These are phyloP conservation scores for Fusarium siculi DNA, from an alignment of 2,329 filamentous ascomycete species.

Conservation along the genomic window DNA sequence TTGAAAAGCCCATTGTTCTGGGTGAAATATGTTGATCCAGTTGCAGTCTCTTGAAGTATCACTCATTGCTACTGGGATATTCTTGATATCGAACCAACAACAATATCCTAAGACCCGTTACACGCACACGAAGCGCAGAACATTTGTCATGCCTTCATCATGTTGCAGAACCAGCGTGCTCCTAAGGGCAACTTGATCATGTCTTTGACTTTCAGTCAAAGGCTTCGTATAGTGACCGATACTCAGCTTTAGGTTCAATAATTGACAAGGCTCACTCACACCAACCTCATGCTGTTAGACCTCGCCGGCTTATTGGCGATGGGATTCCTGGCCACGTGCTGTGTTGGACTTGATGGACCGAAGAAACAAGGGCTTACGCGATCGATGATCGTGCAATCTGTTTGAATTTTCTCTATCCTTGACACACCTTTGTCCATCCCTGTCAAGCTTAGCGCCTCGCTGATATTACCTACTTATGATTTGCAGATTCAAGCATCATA, in stretches of 20 bases:
- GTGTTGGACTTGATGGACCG: neutral
- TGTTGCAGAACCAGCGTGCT: constrained; percentile 16
- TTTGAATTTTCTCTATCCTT: neutral
- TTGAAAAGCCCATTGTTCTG: neutral
- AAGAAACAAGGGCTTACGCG: constrained; percentile 7
- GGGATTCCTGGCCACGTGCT: constrained; percentile 25
- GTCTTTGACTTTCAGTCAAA: neutral
- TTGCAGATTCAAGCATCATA: constrained; percentile 11
- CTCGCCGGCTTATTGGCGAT: constrained; percentile 1
- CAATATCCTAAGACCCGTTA: constrained; percentile 2
- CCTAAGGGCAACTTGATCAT: neutral
- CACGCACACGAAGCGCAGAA: constrained; percentile 24
- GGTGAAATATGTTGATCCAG: neutral
- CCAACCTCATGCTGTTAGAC: constrained; percentile 4
- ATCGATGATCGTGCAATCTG: constrained; percentile 27
- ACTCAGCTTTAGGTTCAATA: neutral
- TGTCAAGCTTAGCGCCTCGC: constrained; percentile 11
- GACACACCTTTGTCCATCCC: neutral
- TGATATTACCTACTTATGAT: constrained; percentile 9
- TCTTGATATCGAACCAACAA: constrained; percentile 23
- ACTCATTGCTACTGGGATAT: neutral
- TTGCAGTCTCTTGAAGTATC: neutral
- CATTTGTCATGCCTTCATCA: constrained; percentile 39
- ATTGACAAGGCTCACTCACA: neutral
- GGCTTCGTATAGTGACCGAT: neutral